A percentile compares a stretch with the other conserved stretches of the same genome.
Conservation (phyloP, 352 stramenopile species). For the Phytophthora multivora region DNA sequence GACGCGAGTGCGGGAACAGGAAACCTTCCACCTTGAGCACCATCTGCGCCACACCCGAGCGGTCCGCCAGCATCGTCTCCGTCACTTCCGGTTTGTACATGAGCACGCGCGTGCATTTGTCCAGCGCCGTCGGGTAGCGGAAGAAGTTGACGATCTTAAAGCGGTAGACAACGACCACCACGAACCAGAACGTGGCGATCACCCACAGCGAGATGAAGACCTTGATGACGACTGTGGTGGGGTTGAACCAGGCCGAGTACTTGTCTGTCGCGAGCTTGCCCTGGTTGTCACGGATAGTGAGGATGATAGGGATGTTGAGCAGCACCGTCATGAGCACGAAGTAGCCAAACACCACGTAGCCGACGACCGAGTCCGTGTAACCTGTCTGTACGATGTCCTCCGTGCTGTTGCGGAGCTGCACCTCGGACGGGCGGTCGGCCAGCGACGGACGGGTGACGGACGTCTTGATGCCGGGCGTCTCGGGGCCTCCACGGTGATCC, state of each 20-base stretch:
- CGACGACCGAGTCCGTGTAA: constrained; percentile 48
- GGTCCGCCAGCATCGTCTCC: constrained; percentile 62
- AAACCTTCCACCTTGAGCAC: constrained; percentile 57
- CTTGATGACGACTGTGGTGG: constrained; percentile 54
- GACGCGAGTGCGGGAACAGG: constrained; percentile 44
- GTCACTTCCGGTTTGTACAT: constrained; percentile 66
- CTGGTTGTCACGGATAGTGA: constrained; percentile 63
- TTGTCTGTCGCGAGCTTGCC: constrained; percentile 47
- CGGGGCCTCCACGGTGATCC: constrained; percentile 56
- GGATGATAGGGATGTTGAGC: constrained; percentile 60
- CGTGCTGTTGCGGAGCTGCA: constrained; percentile 46
- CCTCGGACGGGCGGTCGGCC: constrained; percentile 47
- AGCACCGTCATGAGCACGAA: constrained; percentile 59
- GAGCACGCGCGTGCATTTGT: constrained; percentile 52
- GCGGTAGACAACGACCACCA: constrained; percentile 46
- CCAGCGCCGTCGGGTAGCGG: constrained; percentile 44
- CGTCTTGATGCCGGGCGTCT: constrained; percentile 44
- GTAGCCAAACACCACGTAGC: constrained; percentile 60
- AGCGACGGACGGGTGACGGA: constrained; percentile 40
- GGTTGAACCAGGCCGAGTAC: constrained; percentile 61
- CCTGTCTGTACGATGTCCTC: constrained; percentile 62
- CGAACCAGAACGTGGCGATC: constrained; percentile 57
- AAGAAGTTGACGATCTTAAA: constrained; percentile 70
- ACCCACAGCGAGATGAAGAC: constrained; percentile 70
- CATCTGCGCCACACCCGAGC: constrained; percentile 58